phyloP scores from a whole-genome alignment of 1,284 basidiomycete genomes.

The Papiliotrema terrestris region DNA sequence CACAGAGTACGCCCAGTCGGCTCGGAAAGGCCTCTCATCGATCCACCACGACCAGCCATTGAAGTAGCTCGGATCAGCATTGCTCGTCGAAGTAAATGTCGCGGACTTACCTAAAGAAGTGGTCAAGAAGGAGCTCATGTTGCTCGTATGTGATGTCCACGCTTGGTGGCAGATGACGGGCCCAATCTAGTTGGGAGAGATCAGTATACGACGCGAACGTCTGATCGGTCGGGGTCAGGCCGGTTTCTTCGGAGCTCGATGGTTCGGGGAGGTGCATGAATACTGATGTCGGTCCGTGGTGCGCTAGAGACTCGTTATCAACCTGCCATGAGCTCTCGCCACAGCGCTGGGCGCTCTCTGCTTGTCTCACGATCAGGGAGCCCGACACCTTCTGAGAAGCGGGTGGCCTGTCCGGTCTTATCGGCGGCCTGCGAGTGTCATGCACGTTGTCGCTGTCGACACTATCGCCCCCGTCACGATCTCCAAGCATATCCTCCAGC shows the following conservation, averaged over 20 bases:
- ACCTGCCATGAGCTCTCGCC: neutral
- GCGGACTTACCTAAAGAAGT: too few species aligned
- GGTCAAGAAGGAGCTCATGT: too few species aligned
- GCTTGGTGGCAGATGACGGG: conserved; percentile 1
- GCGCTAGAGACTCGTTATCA: conserved; percentile 6
- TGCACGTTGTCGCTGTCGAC: too few species aligned
- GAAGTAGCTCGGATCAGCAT: neutral
- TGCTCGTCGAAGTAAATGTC: neutral
- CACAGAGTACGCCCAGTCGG: conserved; percentile 10
- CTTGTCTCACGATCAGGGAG: too few species aligned
- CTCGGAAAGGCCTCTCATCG: conserved; percentile 18
- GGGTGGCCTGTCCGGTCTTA: too few species aligned
- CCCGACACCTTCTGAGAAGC: too few species aligned
- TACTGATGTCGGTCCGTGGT: conserved; percentile 14
- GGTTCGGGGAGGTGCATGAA: conserved; percentile 13
- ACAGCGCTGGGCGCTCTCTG: too few species aligned
- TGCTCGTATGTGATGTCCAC: neutral
- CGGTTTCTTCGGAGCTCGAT: neutral
- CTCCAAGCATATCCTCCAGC: conserved; percentile 16
- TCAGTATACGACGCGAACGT: neutral
- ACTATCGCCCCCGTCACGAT: too few species aligned
- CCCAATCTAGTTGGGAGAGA: conserved; percentile 1
- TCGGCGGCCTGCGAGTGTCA: too few species aligned
- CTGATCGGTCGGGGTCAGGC: conserved; percentile 18
- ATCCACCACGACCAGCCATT: conserved; percentile 23